Evolutionary conservation across 2,329 filamentous ascomycete genomes (phyloP).

Genomic region (Beauveria brongniartii): DNA sequence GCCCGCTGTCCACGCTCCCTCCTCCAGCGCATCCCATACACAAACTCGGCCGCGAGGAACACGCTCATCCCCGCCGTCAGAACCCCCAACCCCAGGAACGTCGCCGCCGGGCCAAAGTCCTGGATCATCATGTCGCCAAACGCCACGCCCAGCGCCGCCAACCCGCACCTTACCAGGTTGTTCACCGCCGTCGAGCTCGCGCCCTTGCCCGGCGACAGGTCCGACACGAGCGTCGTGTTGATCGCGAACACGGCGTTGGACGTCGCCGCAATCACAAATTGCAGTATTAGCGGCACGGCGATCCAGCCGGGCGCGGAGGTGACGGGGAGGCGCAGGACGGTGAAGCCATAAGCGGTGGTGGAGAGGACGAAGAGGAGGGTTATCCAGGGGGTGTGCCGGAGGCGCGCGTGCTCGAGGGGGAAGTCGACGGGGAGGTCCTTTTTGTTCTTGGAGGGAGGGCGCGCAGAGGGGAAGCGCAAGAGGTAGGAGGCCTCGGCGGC

Average conservation of each 20-base stretch:
- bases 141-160: neutral
- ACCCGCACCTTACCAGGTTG: neutral
- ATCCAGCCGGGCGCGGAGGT: neutral
- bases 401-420: neutral
- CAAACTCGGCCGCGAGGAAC: neutral
- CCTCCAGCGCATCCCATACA: neutral
- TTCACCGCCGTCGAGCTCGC: neutral
- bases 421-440: neutral
- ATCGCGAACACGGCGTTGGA: neutral
- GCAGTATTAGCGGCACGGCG: neutral
- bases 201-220: neutral
- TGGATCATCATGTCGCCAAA: neutral
- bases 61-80: neutral
- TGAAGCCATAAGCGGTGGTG: neutral
- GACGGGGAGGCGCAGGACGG: neutral
- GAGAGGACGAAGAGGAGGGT: neutral
- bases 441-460: neutral
- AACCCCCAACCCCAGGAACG: constrained; percentile 5
- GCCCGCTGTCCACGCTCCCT: neutral
- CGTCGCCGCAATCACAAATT: neutral
- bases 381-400: neutral
- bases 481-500: neutral
- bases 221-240: neutral
- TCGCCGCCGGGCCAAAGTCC: neutral
- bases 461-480: neutral